Base-by-base conservation (phyloP, 2,329 filamentous ascomycete genomes). In the Beauveria rudraprayagi region DNA sequence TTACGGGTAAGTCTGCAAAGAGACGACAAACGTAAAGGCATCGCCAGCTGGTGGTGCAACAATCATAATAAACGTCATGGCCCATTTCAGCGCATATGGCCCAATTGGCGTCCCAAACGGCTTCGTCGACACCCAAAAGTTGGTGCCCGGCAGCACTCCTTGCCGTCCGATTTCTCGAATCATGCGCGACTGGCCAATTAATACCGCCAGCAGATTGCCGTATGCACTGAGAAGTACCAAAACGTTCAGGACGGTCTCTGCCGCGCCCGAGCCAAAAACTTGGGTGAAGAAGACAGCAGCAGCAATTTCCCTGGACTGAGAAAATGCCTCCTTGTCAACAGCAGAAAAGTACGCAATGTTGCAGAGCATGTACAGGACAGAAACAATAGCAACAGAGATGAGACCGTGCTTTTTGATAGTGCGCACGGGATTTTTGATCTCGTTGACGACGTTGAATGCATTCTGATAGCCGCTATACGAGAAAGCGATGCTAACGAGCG, bases 1-100 rank as follows among this genome's bases (percentile, higher is more conserved):
- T 0, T 72, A 68, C 0, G 87, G 87, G 61, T 89, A 88, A 0
- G 80, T 77, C 43, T 78, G 71, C 1, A 89, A 72, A 65, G 83
- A 81, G 63, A 86, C 80, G 14, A 88, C 83, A 65, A 87, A 87
- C 62, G 82, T 80, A 69, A 88, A 88, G 0, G 85, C 85, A 67
- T 88, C 84, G 1, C 85, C 84, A 0, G 83, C 82, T 0, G 85
- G 83, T 0, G 83, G 79, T 0, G 80, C 83, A 0, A 83, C 67
- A 41, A 87, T 86, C 80, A 87, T 84, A 50, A 87, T 65, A 2
- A 83, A 68, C 0, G 84, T 87, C 61, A 85, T 69, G 0, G 66
- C 66, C 81, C 82, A 87, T 67, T 84, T 83, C 3, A 87, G 64
- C 2, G 78, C 57, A 63, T 86, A 86, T 0, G 84, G 83, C 0